A percentile compares a stretch with the other conserved stretches of the same genome.
Conservation (phyloP, 1,139 yeast species). For the Protomyces inundatus region DNA sequence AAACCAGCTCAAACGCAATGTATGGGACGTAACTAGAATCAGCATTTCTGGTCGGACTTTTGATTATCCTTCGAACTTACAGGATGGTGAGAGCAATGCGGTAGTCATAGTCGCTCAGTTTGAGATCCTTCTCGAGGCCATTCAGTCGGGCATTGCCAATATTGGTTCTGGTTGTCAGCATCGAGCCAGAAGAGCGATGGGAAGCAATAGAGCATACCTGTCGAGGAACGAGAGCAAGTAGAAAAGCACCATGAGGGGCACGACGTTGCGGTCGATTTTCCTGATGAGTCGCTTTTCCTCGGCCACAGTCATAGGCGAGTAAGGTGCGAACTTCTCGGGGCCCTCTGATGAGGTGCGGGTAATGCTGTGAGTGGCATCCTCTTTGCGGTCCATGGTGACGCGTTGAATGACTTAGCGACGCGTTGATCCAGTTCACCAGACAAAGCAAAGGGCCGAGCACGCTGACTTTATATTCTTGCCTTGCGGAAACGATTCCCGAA, state of each 20-base stretch:
- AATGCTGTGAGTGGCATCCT: neutral
- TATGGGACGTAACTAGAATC: conserved; percentile 53
- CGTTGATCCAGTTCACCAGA: no score
- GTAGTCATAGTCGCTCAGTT: conserved; percentile 55
- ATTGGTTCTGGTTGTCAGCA: conserved; percentile 35
- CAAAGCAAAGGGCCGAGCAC: no score
- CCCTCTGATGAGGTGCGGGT: neutral
- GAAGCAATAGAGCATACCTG: neutral
- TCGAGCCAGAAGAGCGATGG: neutral
- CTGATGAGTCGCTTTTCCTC: conserved; percentile 39
- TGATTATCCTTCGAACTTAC: no score
- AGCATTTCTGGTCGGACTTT: no score
- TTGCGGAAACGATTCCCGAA: no score
- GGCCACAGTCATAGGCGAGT: neutral
- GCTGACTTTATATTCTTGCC: no score
- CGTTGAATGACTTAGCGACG: neutral
- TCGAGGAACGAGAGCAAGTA: conserved; percentile 43
- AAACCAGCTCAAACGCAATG: conserved; percentile 57
- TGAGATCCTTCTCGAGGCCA: conserved; percentile 53
- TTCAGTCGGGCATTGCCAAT: conserved; percentile 65
- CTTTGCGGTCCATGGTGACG: neutral
- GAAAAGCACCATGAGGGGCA: conserved; percentile 53
- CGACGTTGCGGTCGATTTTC: conserved; percentile 51
- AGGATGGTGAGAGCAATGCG: conserved; percentile 57
- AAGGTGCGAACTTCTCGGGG: neutral